A percentile compares a stretch with the other conserved stretches of the same genome.
Conservation (phyloP, 371 early-diverging fungal genomes). For the Haplosporangium sp. region DNA sequence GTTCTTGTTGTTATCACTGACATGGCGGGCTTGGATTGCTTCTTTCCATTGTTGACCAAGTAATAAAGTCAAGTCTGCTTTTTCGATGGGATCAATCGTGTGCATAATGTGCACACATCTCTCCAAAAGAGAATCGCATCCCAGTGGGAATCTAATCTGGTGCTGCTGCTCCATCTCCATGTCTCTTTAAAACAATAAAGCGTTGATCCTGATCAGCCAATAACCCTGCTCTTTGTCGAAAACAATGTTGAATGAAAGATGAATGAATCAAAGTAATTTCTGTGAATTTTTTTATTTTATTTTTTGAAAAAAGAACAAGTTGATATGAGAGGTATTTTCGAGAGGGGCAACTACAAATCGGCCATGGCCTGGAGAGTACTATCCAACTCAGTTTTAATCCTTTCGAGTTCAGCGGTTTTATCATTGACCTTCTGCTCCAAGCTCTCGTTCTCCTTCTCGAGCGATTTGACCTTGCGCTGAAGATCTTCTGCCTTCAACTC, state of each 20-base stretch:
- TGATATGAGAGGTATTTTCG: neutral
- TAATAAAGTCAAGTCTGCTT: conserved; percentile 51
- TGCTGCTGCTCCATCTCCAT: conserved; percentile 4
- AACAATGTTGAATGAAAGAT: no score
- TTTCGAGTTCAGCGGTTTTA: conserved; percentile 11
- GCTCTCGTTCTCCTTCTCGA: conserved; percentile 31
- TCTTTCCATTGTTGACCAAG: conserved; percentile 48
- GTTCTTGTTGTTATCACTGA: neutral
- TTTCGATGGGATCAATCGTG: conserved; percentile 54
- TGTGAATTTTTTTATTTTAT: neutral
- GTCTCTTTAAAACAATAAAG: neutral
- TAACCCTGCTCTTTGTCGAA: no score
- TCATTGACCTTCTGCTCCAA: conserved; percentile 29
- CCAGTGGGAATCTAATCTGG: conserved; percentile 31
- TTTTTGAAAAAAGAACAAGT: neutral
- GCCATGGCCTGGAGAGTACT: conserved; percentile 12
- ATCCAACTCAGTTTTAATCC: conserved; percentile 35
- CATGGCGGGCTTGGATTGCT: conserved; percentile 25
- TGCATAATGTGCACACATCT: conserved; percentile 56
- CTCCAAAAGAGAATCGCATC: conserved; percentile 46
- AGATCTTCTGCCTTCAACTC: conserved; percentile 51
- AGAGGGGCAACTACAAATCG: neutral
- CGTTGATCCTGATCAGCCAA: no score
- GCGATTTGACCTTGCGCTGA: conserved; percentile 32
- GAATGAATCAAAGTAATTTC: neutral